Base-by-base conservation (phyloP, 2,329 filamentous ascomycete genomes). In the Fonsecaea pugnacius region DNA sequence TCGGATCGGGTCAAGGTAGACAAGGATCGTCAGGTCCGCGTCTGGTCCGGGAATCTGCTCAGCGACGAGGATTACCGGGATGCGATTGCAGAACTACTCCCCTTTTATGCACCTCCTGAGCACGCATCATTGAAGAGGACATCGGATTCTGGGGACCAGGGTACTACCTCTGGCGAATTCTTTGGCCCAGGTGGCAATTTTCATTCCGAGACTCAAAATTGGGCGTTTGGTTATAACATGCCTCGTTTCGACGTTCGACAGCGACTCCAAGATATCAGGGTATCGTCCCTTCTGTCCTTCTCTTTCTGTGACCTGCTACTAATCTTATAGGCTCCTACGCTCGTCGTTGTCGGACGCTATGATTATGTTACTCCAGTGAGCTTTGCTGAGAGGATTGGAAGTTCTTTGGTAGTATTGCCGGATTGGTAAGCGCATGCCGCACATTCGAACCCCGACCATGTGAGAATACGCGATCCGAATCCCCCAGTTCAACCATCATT, bases 191-290 rank as follows among this genome's bases (percentile, higher is more conserved):
- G 52, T 3, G 51, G 53, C 8, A n/a, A 60, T 8, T 55, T 59
- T 40, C 55, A 60, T 36, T 60, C 43, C 4, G 51, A 18, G 12
- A 66, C 64, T 4, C 64, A 66, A 21, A 66, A 66, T 24, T 66
- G 24, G 16, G 64, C 64, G 4, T 66, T 66, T 21, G 16, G 43
- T 40, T 21, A 57, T 6, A 66, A 58, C 35, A 40, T 63, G 57
- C 64, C 64, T 12, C 60, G 52, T 4, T 66, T 63, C 30, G 60
- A 66, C 24, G 64, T 66, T 27, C 60, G 64, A 16, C 30, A 54
- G 21, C 50, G 57, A 46, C 57, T 66, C 12, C 2, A 58, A 9
- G 21, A 33, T 32, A 63, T 66, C 52, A 60, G 60, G 50, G 64
- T 58, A 52, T 24, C 60, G 27, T 8, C 10, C 32, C 10, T 32